These are phyloP conservation scores for Saturnispora bothae DNA, from an alignment of 805 yeast species.

Conservation along the genomic window DNA sequence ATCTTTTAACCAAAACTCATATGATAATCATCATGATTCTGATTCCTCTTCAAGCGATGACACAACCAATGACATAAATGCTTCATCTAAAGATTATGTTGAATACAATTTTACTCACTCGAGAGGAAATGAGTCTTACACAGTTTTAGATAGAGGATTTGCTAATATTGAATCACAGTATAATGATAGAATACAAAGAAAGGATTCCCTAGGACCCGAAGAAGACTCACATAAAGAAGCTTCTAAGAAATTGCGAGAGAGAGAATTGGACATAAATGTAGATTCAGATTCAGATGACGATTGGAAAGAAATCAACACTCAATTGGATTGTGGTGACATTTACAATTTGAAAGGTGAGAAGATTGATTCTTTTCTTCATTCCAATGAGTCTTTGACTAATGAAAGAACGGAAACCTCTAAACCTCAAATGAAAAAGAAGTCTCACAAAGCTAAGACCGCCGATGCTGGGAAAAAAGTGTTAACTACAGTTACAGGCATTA, in stretches of 20 bases:
- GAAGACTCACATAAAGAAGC: too few relatives aligned
- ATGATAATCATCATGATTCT: not conserved
- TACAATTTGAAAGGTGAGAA: constrained; percentile 73
- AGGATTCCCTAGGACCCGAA: not conserved
- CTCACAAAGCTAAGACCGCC: constrained; percentile 9
- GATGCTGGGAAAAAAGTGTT: constrained; percentile 9
- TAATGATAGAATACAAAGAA: not conserved
- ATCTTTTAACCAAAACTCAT: too few relatives aligned
- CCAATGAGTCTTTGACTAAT: constrained; percentile 17
- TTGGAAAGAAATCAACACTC: constrained; percentile 85
- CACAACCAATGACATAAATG: not conserved
- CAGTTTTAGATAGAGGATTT: constrained; percentile 15
- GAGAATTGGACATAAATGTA: constrained; percentile 11
- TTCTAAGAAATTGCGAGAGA: not conserved
- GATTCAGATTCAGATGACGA: constrained; percentile 34
- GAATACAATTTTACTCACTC: constrained; percentile 17
- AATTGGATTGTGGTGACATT: constrained; percentile 56
- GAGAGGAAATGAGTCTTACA: constrained; percentile 14
- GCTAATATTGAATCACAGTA: constrained; percentile 8
- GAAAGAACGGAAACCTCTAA: constrained; percentile 4
- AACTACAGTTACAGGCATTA: constrained; percentile 8
- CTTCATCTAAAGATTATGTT: constrained; percentile 18
- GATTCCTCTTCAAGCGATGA: too few relatives aligned
- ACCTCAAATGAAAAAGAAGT: constrained; percentile 8
- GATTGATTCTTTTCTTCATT: constrained; percentile 30